Evolutionary conservation across 495 filamentous ascomycete species (phyloP).

Genomic region (Glarea lozoyensis): DNA sequence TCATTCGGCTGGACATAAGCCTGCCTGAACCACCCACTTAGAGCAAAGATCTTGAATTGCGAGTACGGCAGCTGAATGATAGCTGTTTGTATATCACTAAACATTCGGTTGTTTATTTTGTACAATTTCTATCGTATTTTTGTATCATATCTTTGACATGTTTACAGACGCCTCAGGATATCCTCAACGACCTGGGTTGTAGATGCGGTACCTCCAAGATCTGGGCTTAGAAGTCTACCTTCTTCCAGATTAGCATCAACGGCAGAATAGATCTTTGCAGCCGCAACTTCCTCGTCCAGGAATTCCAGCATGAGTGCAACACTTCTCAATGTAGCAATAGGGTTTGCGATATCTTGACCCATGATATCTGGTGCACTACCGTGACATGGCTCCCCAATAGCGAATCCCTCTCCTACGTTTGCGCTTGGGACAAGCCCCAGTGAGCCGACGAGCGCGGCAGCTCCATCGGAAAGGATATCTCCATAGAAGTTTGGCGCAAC

Average conservation of each 20-base stretch:
- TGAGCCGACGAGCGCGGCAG: constrained; percentile 89
- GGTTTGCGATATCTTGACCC: constrained; percentile 88
- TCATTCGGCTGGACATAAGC: neutral
- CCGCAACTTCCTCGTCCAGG: constrained; percentile 73
- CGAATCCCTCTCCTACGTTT: constrained; percentile 91
- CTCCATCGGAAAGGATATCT: constrained; percentile 92
- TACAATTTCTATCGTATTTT: no score
- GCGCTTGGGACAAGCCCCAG: constrained; percentile 91
- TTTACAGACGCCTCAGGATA: constrained; percentile 76
- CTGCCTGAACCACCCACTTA: no score
- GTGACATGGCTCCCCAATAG: constrained; percentile 97
- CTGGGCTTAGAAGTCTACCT: constrained; percentile 72
- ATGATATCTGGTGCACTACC: constrained; percentile 93
- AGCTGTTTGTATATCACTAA: no score
- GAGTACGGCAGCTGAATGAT: no score
- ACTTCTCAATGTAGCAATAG: constrained; percentile 87
- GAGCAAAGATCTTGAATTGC: no score
- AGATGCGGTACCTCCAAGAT: constrained; percentile 80
- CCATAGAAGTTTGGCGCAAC: constrained; percentile 98
- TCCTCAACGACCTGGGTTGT: constrained; percentile 88
- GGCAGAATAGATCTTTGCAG: constrained; percentile 79
- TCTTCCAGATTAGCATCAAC: constrained; percentile 89
- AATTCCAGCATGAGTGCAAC: constrained; percentile 96
- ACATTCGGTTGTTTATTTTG: no score
- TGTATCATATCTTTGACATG: constrained; percentile 5